Conservation (phyloP, 1,284 basidiomycete species). For the Lignosus rhinocerotis region DNA sequence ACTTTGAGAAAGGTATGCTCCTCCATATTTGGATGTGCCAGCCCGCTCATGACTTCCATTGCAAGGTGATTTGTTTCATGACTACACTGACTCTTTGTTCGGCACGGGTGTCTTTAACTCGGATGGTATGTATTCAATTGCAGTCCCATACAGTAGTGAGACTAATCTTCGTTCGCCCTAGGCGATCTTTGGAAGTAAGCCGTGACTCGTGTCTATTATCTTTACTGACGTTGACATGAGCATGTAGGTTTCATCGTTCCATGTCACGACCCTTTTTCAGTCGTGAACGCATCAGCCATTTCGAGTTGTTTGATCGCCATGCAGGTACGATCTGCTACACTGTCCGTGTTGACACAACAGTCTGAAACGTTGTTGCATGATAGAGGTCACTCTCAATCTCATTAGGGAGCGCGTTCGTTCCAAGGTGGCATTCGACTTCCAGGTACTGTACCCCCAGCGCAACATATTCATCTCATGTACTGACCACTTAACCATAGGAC, state of each 20-base stretch:
- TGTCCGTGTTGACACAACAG: no score
- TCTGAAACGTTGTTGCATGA: background rate
- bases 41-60: background rate
- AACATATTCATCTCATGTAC: background rate
- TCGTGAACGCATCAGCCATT: conserved; percentile 40
- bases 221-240: background rate
- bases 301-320: conserved; percentile 48
- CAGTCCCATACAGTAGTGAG: background rate
- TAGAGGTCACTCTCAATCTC: conserved; percentile 33
- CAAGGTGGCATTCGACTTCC: conserved; percentile 44
- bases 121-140: conserved; percentile 34
- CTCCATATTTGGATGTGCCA: no score
- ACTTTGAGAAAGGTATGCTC: conserved; percentile 42
- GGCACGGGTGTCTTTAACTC: conserved; percentile 51
- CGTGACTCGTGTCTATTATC: background rate
- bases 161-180: conserved; percentile 12
- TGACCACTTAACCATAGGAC: conserved; percentile 43
- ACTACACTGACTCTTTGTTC: conserved; percentile 35
- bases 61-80: conserved; percentile 13
- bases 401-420: conserved; percentile 36
- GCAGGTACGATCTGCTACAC: conserved; percentile 23
- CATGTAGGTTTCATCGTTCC: conserved; percentile 40
- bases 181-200: conserved; percentile 44
- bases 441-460: conserved; percentile 28
- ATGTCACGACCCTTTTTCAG: conserved; percentile 41